Evolutionary conservation across 176 grass and related monocot genomes (phyloP), one percentile per base, ranked within the genome.

Genomic region (Bolboschoenus planiculmis): DNA sequence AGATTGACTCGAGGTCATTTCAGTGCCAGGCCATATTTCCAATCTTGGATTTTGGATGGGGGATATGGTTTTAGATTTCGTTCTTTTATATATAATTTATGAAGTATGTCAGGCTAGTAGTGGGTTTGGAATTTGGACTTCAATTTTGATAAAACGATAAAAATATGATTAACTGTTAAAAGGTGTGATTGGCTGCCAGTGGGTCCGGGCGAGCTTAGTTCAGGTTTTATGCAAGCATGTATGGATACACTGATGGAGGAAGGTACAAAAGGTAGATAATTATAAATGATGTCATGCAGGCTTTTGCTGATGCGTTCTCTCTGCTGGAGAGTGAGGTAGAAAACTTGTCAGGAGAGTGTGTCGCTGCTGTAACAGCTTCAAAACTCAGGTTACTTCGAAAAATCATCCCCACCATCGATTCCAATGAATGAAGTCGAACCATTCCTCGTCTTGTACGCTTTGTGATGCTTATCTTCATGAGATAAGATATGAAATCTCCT

Each of bases 231-330:
- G 72, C 72, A 5, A 46, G 72, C 72, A 77, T 77, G 27, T 77
- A 33, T 50, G 24, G 71, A 51, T 82, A 68, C 56, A 27, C 16
- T 54, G 29, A 66, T 86, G 4, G 26, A 78, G 74, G 35, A 13
- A 59, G 8, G 43, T 87, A 11, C 2, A 75, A 84, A 81, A 77
- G 26, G 27, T 33, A 54, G 20, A 53, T 21, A 61, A 84, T 72
- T 57, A 71, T 80, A 86, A 68, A 35, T 1, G 21, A 58, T 56
- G 20, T 39, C 37, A 70, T 36, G 44, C 87, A 98, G 95, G 95
- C 95, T 87, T 98, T 98, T 88, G 89, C 95, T 81, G 92, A 98
- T 87, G 92, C 95, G 78, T 93, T 92, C 84, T 83, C 81, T 82
- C 78, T 95, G 60, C 87, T 98, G 82, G 95, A 98, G 84, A 93